phyloP scores from a whole-genome alignment of 164 flowering plant genomes.

The Pachysandra terminalis region DNA sequence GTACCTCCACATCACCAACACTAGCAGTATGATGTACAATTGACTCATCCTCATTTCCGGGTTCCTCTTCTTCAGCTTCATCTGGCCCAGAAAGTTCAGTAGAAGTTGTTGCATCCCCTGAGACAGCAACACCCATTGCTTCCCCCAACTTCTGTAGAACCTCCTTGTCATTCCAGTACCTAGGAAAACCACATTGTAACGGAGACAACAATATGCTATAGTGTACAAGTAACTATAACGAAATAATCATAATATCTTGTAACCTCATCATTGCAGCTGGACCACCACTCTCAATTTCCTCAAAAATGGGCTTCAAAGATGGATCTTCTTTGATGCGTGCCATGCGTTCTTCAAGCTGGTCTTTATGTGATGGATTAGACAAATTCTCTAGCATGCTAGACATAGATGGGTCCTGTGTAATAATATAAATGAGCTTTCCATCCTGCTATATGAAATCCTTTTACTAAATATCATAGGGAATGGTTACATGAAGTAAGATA shows the following conservation, averaged over 20 bases:
- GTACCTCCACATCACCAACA: slow-evolving; percentile 91
- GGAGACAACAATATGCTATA: neutral
- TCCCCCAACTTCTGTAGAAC: slow-evolving; percentile 84
- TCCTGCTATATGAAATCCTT: neutral
- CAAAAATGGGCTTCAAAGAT: slow-evolving; percentile 73
- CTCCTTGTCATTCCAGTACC: slow-evolving; percentile 98
- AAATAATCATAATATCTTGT: neutral
- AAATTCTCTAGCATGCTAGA: slow-evolving; percentile 72
- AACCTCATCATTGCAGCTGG: slow-evolving; percentile 86
- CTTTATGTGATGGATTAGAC: slow-evolving; percentile 59
- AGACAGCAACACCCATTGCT: slow-evolving; percentile 83
- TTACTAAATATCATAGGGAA: neutral
- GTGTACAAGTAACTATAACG: neutral
- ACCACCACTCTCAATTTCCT: slow-evolving; percentile 88
- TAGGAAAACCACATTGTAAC: slow-evolving; percentile 13
- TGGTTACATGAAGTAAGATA: neutral
- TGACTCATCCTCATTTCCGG: slow-evolving; percentile 77
- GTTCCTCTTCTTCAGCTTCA: slow-evolving; percentile 49
- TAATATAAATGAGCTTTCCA: slow-evolving; percentile 1
- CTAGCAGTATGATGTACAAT: slow-evolving; percentile 87
- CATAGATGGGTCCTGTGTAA: slow-evolving; percentile 84
- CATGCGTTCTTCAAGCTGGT: slow-evolving; percentile 83
- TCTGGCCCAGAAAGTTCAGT: slow-evolving; percentile 51
- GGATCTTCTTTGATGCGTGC: slow-evolving; percentile 80
- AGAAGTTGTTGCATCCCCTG: slow-evolving; percentile 58